phyloP scores from a whole-genome alignment of 1,139 yeast genomes.

The Kluyveromyces sp. region DNA sequence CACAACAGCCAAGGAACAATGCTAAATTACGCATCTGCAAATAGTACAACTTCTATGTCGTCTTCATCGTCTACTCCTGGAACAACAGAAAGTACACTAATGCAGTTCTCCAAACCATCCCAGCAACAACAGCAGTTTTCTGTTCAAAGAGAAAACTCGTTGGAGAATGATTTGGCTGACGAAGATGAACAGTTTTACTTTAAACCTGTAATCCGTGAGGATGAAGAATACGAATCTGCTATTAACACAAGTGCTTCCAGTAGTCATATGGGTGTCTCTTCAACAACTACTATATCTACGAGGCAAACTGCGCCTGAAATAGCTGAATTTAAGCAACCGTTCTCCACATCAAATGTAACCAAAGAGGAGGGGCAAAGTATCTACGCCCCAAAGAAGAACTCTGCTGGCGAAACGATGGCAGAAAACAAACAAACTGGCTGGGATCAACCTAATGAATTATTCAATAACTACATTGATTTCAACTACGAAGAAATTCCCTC shows the following conservation, averaged over 20 bases:
- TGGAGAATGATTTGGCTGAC: slow-evolving; percentile 7
- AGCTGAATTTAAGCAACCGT: not conserved
- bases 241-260: slow-evolving; percentile 14
- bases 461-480: slow-evolving; percentile 20
- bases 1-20: not conserved
- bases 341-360: too few species aligned
- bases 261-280: slow-evolving; percentile 21
- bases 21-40: slow-evolving; percentile 7
- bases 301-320: not conserved
- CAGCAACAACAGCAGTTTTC: not conserved
- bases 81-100: slow-evolving; percentile 8
- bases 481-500: slow-evolving; percentile 15
- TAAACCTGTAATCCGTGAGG: slow-evolving; percentile 8
- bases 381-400: not conserved
- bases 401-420: not conserved
- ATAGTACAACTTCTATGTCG: slow-evolving; percentile 15
- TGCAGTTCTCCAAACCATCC: slow-evolving; percentile 5
- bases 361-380: too few species aligned
- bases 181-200: slow-evolving; percentile 2
- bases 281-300: slow-evolving; percentile 13
- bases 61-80: slow-evolving; percentile 25
- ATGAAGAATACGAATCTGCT: slow-evolving; percentile 10
- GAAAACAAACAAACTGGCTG: not conserved
- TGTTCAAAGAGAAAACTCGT: slow-evolving; percentile 7
- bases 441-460: slow-evolving; percentile 7